Base-by-base conservation (phyloP, 2,329 filamentous ascomycete species). In the Nemania bipapillata region DNA sequence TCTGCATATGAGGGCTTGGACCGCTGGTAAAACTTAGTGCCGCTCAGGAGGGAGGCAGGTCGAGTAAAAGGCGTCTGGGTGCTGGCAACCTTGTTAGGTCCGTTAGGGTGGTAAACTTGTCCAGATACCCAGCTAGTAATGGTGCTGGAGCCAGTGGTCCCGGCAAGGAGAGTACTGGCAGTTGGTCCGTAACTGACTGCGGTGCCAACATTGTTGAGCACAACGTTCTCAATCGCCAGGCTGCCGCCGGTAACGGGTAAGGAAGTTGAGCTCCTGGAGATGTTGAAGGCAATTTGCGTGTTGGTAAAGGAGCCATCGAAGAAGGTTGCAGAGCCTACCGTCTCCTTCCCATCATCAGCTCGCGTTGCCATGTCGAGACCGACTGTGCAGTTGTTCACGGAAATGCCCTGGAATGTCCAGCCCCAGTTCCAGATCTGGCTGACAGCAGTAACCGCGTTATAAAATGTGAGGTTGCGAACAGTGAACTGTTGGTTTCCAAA, bases 341-440 rank as follows among this genome's bases (percentile, higher is more conserved):
- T 70, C 63, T 77, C 58, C 40, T 53, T 24, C 8, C 22, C 15
- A 24, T 26, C 17, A 2, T 40, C 63, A 79, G 60, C 54, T 17
- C 58, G 53, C 9, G 83, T 85, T 5, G 85, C 86, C 84, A 93
- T 90, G 76, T 92, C 89, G 63, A 93, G 83, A 9, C 90, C 91
- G 32, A 91, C 83, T 12, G 82, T 81, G 76, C 90, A 91, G 76
- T 90, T 85, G 74, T 87, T 63, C 24, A 72, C 64, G 4, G 54
- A 52, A 40, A 72, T 69, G 3, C 66, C 60, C 32, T 72, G 91
- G 82, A 92, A 91, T 7, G 88, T 90, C 89, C 90, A 94, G 1
- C 88, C 86, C 91, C 91, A 94, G 77, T 91, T 88, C 91, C 91
- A 94, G 70, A 90, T 86, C 83, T 92, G 89, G 77, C 85, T 86